Evolutionary conservation across 768 basidiomycete genomes (phyloP).

Genomic region (Coprinopsis strossmayeri): DNA sequence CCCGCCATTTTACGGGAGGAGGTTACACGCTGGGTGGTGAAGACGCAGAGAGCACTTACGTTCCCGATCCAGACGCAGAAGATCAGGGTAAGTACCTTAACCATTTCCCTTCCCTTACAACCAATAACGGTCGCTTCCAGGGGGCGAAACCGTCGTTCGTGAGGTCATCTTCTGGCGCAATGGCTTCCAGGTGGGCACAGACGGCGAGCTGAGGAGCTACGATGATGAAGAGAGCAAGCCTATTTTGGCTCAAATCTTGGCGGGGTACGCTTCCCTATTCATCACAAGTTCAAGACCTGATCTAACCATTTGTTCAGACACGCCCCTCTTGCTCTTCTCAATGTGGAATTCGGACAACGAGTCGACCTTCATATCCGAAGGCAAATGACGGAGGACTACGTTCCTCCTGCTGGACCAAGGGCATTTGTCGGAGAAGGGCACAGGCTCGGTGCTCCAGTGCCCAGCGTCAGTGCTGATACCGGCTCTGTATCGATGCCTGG

Average conservation of each 20-base stretch:
- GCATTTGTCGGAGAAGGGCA: slow-evolving; percentile 72
- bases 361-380: slow-evolving; percentile 79
- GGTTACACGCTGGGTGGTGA: slow-evolving; percentile 89
- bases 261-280: slow-evolving; percentile 45
- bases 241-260: slow-evolving; percentile 68
- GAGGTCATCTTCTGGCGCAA: slow-evolving; percentile 88
- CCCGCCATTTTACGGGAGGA: slow-evolving; percentile 53
- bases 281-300: background rate
- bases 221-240: slow-evolving; percentile 69
- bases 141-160: slow-evolving; percentile 60
- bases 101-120: background rate
- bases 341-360: slow-evolving; percentile 68
- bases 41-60: slow-evolving; percentile 68
- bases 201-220: slow-evolving; percentile 79
- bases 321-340: slow-evolving; percentile 73
- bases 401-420: slow-evolving; percentile 41
- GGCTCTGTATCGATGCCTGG: slow-evolving; percentile 46
- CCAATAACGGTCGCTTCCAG: too few species aligned
- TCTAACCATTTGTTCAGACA: slow-evolving; percentile 34
- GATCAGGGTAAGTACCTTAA: slow-evolving; percentile 18
- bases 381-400: slow-evolving; percentile 66
- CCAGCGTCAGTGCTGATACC: too few species aligned
- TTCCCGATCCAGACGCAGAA: slow-evolving; percentile 64
- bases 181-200: slow-evolving; percentile 81
- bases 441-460: slow-evolving; percentile 71